These are phyloP conservation scores for Trypanosoma lewisi DNA, from an alignment of 208 protist species.

Conservation along the genomic window DNA sequence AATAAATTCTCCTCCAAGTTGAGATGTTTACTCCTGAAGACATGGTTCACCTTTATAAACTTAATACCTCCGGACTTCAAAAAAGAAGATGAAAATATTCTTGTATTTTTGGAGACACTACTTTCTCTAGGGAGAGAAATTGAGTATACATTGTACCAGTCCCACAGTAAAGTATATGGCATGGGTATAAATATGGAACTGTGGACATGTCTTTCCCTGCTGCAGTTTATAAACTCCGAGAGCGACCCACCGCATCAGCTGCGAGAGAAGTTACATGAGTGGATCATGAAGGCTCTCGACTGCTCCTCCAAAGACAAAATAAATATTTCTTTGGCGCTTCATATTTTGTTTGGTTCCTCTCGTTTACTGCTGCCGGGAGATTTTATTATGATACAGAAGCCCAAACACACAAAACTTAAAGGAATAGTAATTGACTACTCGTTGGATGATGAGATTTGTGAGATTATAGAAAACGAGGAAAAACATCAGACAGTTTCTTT, in stretches of 20 bases:
- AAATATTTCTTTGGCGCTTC: conserved; percentile 62
- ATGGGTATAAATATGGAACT: conserved; percentile 17
- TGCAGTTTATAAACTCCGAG: conserved; percentile 71
- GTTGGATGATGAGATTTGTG: conserved; percentile 63
- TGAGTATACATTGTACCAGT: conserved; percentile 13
- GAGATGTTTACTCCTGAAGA: conserved; percentile 42
- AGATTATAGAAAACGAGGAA: conserved; percentile 57
- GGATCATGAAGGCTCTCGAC: conserved; percentile 47
- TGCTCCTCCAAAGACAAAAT: conserved; percentile 3
- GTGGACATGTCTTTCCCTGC: conserved; percentile 68
- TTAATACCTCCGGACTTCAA: conserved; percentile 18
- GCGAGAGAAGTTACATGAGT: conserved; percentile 48
- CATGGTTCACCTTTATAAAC: conserved; percentile 68
- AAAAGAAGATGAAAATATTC: conserved; percentile 16
- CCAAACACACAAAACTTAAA: conserved; percentile 33
- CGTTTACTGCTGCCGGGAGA: conserved; percentile 77
- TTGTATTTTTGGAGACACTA: conserved; percentile 29
- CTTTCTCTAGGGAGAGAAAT: conserved; percentile 20
- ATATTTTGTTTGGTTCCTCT: conserved; percentile 51
- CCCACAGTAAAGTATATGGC: background rate
- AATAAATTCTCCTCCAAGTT: no score
- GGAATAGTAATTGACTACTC: conserved; percentile 51
- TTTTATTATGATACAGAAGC: conserved; percentile 45
- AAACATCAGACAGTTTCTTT: conserved; percentile 51
- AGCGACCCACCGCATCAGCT: conserved; percentile 48